Conservation (phyloP, 1,284 basidiomycete species). For the Blastosporella zonata region DNA sequence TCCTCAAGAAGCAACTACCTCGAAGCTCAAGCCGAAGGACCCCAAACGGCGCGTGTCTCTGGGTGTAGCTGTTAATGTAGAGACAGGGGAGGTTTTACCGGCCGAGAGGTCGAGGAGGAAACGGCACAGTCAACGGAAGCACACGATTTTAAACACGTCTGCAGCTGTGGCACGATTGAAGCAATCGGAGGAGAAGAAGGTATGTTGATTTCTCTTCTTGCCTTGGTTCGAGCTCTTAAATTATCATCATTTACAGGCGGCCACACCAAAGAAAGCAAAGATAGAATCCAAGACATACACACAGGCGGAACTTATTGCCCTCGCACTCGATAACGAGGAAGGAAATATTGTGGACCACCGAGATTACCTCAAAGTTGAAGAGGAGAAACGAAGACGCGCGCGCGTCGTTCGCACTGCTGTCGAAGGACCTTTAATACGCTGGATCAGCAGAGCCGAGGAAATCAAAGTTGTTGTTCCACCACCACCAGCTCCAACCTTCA, state of each 20-base stretch:
- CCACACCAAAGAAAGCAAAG: constrained; percentile 59
- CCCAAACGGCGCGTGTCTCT: constrained; percentile 52
- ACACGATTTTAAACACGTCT: constrained; percentile 65
- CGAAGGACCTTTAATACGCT: constrained; percentile 71
- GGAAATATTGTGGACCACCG: constrained; percentile 77
- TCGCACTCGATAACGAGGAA: constrained; percentile 83
- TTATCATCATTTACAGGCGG: constrained; percentile 38
- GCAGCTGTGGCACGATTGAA: constrained; percentile 59
- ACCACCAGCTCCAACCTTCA: constrained; percentile 25
- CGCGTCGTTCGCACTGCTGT: constrained; percentile 58
- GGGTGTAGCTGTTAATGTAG: constrained; percentile 50
- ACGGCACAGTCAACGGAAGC: constrained; percentile 60
- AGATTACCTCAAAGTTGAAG: constrained; percentile 75
- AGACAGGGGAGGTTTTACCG: constrained; percentile 52
- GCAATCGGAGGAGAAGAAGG: constrained; percentile 62
- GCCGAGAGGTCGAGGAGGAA: constrained; percentile 33
- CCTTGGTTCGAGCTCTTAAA: background rate
- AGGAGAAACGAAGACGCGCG: constrained; percentile 74
- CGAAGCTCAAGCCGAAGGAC: constrained; percentile 35
- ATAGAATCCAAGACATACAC: constrained; percentile 51
- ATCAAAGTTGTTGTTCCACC: constrained; percentile 39
- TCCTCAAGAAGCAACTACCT: constrained; percentile 34
- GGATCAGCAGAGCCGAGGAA: constrained; percentile 66
- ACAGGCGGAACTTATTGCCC: constrained; percentile 78
- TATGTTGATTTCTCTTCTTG: constrained; percentile 21